Percentiles rank a stretch among this genome's conserved stretches.
Evolutionary conservation across 345 rosid species (phyloP).

Genomic region (Toxicodendron radicans): DNA sequence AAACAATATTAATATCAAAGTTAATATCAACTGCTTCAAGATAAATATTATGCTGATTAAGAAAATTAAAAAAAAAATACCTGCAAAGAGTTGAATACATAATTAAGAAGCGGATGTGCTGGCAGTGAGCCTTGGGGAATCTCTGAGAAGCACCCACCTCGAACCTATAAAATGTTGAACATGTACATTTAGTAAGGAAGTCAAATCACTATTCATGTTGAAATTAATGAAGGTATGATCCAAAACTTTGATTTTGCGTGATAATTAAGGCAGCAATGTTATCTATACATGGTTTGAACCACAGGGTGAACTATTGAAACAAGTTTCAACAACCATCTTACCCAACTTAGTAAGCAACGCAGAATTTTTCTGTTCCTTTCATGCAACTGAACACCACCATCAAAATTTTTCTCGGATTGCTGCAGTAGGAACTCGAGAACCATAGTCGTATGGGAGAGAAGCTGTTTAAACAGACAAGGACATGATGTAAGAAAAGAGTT

Average conservation of each 20-base stretch:
- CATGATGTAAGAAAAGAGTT: conserved; percentile 10
- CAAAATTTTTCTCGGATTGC: conserved; percentile 69
- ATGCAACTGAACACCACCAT: conserved; percentile 48
- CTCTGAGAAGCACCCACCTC: conserved; percentile 95
- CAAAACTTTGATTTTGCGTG: not conserved
- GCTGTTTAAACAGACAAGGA: conserved; percentile 41
- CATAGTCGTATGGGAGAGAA: conserved; percentile 74
- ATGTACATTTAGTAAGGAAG: conserved; percentile 10
- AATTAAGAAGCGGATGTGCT: conserved; percentile 83
- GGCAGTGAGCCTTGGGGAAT: conserved; percentile 68
- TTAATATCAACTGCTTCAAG: conserved; percentile 12
- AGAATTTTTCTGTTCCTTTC: conserved; percentile 75
- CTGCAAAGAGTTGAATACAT: conserved; percentile 78
- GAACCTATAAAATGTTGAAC: conserved; percentile 51
- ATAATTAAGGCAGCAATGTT: not conserved
- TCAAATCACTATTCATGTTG: not conserved
- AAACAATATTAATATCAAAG: conserved; percentile 7
- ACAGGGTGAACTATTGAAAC: not conserved
- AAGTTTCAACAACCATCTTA: conserved; percentile 39
- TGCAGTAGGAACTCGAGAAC: conserved; percentile 87
- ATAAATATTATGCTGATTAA: conserved; percentile 1
- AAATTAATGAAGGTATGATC: not conserved
- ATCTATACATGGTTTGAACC: not conserved
- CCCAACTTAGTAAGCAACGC: conserved; percentile 97
- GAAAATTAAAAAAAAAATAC: conserved; percentile 29